phyloP scores from a whole-genome alignment of 2,329 filamentous ascomycete species.

The Fusarium pininemorale region DNA sequence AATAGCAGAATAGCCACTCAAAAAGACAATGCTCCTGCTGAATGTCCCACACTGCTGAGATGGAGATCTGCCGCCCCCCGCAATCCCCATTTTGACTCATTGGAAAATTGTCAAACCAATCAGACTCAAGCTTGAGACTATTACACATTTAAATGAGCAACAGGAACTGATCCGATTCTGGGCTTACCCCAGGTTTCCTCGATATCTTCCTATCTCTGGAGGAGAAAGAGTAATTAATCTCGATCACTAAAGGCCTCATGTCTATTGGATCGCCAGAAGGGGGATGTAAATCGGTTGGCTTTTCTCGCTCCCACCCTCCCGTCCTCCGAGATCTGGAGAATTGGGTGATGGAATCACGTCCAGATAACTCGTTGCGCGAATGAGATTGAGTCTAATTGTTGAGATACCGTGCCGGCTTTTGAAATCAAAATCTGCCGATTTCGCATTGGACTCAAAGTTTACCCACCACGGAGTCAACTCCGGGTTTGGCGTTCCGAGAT shows the following conservation, averaged over 20 bases:
- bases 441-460: conserved; percentile 26
- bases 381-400: conserved; percentile 29
- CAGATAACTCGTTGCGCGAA: conserved; percentile 33
- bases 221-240: conserved; percentile 28
- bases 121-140: conserved; percentile 1
- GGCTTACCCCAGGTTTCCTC: conserved; percentile 40
- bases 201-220: conserved; percentile 38
- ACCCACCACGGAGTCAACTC: conserved; percentile 12
- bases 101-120: conserved; percentile 16
- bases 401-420: conserved; percentile 21
- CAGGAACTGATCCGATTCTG: conserved; percentile 24
- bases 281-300: conserved; percentile 17
- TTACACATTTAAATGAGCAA: conserved; percentile 42
- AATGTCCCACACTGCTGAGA: conserved; percentile 14
- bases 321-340: conserved; percentile 22
- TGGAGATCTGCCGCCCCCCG: conserved; percentile 42
- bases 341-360: conserved; percentile 41
- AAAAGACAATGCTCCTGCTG: conserved; percentile 2
- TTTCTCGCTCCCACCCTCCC: conserved; percentile 17
- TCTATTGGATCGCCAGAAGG: conserved; percentile 36
- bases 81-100: conserved; percentile 30
- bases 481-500: conserved; percentile 17
- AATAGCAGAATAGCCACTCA: background rate
- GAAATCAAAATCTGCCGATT: conserved; percentile 32
- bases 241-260: conserved; percentile 38